phyloP scores from a whole-genome alignment of 2,329 filamentous ascomycete genomes.

The Aureobasidium sp. region DNA sequence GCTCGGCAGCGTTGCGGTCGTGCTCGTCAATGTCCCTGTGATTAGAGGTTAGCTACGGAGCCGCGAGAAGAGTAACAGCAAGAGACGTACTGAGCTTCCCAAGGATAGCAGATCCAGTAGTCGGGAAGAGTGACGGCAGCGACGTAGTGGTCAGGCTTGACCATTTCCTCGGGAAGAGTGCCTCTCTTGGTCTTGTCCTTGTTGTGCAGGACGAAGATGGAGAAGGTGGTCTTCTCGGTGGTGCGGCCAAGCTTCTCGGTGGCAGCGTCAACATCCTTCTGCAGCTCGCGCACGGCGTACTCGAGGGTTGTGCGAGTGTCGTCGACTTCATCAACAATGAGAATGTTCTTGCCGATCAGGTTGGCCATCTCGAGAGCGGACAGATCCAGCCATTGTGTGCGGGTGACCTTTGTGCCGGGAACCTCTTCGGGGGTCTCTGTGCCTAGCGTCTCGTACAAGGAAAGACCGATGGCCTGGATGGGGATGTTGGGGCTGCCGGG shows the following conservation, averaged over 20 bases:
- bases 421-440: constrained; percentile 53
- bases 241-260: constrained; percentile 61
- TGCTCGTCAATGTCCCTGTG: constrained; percentile 80
- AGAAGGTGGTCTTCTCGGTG: constrained; percentile 73
- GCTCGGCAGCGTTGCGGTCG: constrained; percentile 53
- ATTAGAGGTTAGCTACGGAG: background rate
- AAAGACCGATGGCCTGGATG: constrained; percentile 97
- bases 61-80: background rate
- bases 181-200: constrained; percentile 98
- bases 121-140: constrained; percentile 86
- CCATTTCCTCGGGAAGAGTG: constrained; percentile 66
- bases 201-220: constrained; percentile 96
- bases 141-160: constrained; percentile 60
- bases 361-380: constrained; percentile 78
- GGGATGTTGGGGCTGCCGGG: constrained; percentile 86
- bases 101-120: constrained; percentile 98
- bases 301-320: constrained; percentile 91
- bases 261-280: constrained; percentile 87
- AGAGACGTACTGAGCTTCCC: constrained; percentile 67
- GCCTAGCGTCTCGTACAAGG: constrained; percentile 81
- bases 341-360: constrained; percentile 79
- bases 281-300: constrained; percentile 83
- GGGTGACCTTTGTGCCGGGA: constrained; percentile 87
- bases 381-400: constrained; percentile 96
- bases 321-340: constrained; percentile 94